Base-by-base conservation (phyloP, 2,329 filamentous ascomycete species). In the Aureobasidium leucospermi region DNA sequence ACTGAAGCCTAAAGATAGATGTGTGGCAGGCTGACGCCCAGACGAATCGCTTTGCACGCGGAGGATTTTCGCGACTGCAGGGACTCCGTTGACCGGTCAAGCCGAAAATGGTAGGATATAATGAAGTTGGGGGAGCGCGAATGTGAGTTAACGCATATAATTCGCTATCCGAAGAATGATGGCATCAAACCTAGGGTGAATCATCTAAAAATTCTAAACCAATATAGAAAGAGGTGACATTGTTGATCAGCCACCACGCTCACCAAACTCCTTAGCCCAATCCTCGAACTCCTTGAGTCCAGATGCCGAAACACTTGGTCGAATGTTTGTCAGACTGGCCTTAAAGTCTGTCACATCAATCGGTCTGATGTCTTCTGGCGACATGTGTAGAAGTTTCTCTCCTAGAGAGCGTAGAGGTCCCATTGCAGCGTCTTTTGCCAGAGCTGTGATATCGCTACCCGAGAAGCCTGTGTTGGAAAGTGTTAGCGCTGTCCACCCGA, bases 391-490 rank as follows among this genome's bases (percentile, higher is more conserved):
- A 32, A 99, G 77, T 42, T 88, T 90, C 71, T 97, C 94, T 29
- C 94, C 94, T 2, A 97, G 78, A 57, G 90, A 93, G 34, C 94
- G 84, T 11, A 99, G 78, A 0, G 94, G 94, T 0, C 94, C 93
- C 94, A 99, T 99, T 2, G 94, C 94, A 8, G 94, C 94, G 70
- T 99, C 94, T 74, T 99, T 99, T 7, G 94, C 94, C 8, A 99
- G 79, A 1, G 94, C 92, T 23, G 94, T 97, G 65, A 99, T 96
- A 69, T 99, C 94, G 1, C 91, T 96, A 46, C 94, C 94, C 8
- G 91, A 96, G 75, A 96, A 99, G n/a, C 91, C 92, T 96, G 65
- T 19, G n/a, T 31, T 42, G n/a, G 1, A 4, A 11, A 8, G 8
- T 8, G 15, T 59, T 19, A 59, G 46, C 46, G 16, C 23, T 9